Conservation (phyloP, 139 green algal species). For the Coelastrella sp. region DNA sequence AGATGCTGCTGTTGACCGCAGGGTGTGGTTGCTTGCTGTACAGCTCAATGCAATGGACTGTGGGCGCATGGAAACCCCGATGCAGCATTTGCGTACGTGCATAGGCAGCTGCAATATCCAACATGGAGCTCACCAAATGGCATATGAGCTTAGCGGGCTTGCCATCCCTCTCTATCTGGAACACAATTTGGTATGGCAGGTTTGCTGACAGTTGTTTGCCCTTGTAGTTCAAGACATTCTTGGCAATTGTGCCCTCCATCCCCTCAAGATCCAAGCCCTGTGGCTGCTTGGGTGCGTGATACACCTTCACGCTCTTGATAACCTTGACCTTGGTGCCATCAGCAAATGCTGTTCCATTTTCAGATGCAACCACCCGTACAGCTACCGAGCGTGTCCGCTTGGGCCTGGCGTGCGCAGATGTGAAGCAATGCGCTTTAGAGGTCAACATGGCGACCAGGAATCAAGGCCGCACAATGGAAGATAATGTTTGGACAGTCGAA, state of each 20-base stretch:
- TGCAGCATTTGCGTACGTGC: too few species aligned
- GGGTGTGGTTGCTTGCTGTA: too few species aligned
- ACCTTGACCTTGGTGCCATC: slow-evolving; percentile 69
- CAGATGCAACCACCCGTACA: not conserved
- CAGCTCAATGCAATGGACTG: too few species aligned
- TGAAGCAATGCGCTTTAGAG: not conserved
- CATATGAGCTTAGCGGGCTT: slow-evolving; percentile 71
- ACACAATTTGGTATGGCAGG: slow-evolving; percentile 77
- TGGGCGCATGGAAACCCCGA: too few species aligned
- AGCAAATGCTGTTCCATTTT: slow-evolving; percentile 35
- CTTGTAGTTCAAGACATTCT: slow-evolving; percentile 72
- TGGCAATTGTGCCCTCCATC: slow-evolving; percentile 70
- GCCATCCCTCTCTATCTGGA: slow-evolving; percentile 51
- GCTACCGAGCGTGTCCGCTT: not conserved
- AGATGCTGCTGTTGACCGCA: too few species aligned
- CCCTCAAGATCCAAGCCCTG: slow-evolving; percentile 76
- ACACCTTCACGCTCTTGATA: slow-evolving; percentile 63
- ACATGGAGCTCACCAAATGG: slow-evolving; percentile 70
- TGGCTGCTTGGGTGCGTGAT: slow-evolving; percentile 66
- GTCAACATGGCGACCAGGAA: not conserved
- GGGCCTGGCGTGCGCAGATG: not conserved
- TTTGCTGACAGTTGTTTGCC: slow-evolving; percentile 78
- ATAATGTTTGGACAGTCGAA: not conserved
- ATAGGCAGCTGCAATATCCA: too few species aligned
- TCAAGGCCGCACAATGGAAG: not conserved